phyloP scores from a whole-genome alignment of 2,329 filamentous ascomycete species.

The Diaporthe sp. region DNA sequence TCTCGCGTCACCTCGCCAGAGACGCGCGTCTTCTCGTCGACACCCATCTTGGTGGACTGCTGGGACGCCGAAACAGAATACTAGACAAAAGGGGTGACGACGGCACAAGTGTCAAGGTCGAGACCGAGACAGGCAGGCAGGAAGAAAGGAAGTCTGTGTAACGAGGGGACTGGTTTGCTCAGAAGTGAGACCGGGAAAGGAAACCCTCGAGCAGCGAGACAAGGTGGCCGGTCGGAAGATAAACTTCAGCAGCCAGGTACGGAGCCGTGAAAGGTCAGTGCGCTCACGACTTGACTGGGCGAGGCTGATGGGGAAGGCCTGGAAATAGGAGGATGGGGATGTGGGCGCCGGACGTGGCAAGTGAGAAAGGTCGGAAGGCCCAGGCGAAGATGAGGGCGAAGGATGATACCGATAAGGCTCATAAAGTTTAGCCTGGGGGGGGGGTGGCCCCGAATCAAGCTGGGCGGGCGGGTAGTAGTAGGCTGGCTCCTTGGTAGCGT shows the following conservation, averaged over 20 bases:
- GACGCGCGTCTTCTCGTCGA: conserved; percentile 84
- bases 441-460: conserved; percentile 2
- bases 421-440: conserved; percentile 15
- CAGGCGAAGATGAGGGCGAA: background rate
- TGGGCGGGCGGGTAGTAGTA: background rate
- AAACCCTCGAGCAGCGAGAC: conserved; percentile 12
- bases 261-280: conserved; percentile 24
- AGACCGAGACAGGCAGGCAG: background rate
- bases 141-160: conserved; percentile 27
- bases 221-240: conserved; percentile 19
- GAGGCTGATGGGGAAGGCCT: background rate
- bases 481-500: background rate
- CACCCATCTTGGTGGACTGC: conserved; percentile 61
- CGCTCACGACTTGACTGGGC: background rate
- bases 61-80: background rate
- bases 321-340: conserved; percentile 19
- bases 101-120: conserved; percentile 4
- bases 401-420: conserved; percentile 26
- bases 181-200: background rate
- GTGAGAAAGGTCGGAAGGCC: background rate
- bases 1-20: conserved; percentile 81
- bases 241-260: conserved; percentile 12
- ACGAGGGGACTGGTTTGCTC: conserved; percentile 33
- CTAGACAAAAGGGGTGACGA: conserved; percentile 4
- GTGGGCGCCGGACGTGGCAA: conserved; percentile 11